Evolutionary conservation across 495 filamentous ascomycete genomes (phyloP).

Genomic region (Baudoinia panamericana): DNA sequence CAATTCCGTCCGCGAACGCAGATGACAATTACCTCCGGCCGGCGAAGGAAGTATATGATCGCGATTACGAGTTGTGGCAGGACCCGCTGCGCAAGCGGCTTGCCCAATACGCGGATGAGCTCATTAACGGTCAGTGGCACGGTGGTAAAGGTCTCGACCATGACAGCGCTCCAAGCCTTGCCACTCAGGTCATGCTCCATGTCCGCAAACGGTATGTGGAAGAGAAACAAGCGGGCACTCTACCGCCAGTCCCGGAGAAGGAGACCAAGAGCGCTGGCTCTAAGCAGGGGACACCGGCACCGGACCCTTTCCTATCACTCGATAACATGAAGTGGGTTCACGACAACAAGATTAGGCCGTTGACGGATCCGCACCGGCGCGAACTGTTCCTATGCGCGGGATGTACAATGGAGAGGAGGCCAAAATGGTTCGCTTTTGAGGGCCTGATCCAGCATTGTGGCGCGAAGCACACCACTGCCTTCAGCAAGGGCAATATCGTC

Average conservation of each 20-base stretch:
- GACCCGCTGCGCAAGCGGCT: constrained; percentile 47
- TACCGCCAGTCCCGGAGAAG: no score
- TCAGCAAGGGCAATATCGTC: constrained; percentile 54
- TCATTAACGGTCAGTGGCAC: constrained; percentile 46
- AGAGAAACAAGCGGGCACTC: constrained; percentile 5
- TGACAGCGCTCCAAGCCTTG: constrained; percentile 50
- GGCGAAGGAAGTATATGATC: constrained; percentile 45
- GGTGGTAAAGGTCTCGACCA: constrained; percentile 42
- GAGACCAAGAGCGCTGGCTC: not conserved
- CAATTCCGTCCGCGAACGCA: constrained; percentile 31
- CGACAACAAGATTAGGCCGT: constrained; percentile 57
- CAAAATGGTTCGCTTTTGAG: constrained; percentile 60
- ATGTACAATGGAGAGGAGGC: constrained; percentile 45
- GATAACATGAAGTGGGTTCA: constrained; percentile 82
- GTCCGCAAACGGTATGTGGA: constrained; percentile 40
- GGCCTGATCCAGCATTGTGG: constrained; percentile 68
- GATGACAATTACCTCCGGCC: constrained; percentile 38
- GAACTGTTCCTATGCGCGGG: constrained; percentile 61
- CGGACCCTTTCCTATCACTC: constrained; percentile 32
- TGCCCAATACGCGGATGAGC: constrained; percentile 47
- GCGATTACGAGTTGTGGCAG: constrained; percentile 56
- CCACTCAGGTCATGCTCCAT: constrained; percentile 49
- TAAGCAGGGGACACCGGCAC: constrained; percentile 5
- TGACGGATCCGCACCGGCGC: constrained; percentile 45
- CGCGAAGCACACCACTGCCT: constrained; percentile 57